These are phyloP conservation scores for Colletotrichum sp. DNA, from an alignment of 2,329 filamentous ascomycete species.

Conservation along the genomic window DNA sequence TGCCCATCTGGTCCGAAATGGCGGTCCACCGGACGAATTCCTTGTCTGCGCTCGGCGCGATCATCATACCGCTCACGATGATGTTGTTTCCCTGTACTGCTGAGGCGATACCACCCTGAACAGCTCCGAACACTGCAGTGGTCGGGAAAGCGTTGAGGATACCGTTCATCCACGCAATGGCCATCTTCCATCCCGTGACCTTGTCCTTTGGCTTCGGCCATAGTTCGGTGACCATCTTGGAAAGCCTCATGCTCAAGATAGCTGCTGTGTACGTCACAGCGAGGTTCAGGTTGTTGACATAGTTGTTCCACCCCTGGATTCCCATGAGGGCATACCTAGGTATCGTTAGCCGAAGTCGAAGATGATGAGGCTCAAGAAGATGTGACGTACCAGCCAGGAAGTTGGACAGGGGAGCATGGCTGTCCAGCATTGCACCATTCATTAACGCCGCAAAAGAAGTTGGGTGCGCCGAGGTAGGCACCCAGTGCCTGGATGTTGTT, in stretches of 20 bases:
- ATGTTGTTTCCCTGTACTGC: not conserved
- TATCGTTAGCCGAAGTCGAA: not conserved
- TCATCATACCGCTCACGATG: not conserved
- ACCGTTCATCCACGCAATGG: not conserved
- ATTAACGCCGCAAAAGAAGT: conserved; percentile 19
- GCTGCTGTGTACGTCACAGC: not conserved
- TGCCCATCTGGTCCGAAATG: not conserved
- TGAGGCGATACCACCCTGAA: not conserved
- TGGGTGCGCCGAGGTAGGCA: conserved; percentile 13
- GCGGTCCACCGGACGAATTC: not conserved
- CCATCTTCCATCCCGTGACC: not conserved
- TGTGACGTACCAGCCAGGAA: conserved; percentile 10
- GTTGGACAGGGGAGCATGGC: conserved; percentile 15
- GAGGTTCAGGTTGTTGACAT: conserved; percentile 14
- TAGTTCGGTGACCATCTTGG: not conserved
- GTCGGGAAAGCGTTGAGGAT: not conserved
- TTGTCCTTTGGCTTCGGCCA: not conserved
- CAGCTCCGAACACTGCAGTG: not conserved
- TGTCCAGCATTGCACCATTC: conserved; percentile 19
- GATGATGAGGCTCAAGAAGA: not conserved
- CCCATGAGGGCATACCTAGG: conserved; percentile 11
- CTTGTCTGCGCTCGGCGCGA: not conserved
- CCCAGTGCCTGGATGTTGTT: conserved; percentile 18
- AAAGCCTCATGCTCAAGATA: not conserved
- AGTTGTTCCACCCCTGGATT: conserved; percentile 16